Evolutionary conservation across 2,329 filamentous ascomycete species (phyloP).

Genomic region (Epicoccum nigrum): DNA sequence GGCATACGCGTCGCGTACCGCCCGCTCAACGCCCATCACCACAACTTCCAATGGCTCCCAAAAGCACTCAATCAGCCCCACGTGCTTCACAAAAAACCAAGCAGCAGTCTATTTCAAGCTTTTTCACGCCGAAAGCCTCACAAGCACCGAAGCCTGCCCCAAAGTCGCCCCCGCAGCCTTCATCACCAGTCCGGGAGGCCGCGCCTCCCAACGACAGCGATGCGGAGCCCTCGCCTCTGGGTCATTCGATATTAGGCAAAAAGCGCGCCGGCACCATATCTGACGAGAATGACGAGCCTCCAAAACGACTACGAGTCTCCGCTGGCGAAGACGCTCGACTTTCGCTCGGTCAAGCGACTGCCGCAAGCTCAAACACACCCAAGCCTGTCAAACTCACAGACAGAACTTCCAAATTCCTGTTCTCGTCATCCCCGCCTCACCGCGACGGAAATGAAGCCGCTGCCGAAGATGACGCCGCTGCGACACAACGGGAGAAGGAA

Average conservation of each 20-base stretch:
- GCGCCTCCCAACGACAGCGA: constrained; percentile 20
- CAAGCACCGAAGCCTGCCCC: constrained; percentile 27
- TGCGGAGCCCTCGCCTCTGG: constrained; percentile 3
- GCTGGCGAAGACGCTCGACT: constrained; percentile 27
- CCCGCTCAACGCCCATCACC: neutral
- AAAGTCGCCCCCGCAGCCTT: constrained; percentile 23
- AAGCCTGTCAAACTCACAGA: constrained; percentile 50
- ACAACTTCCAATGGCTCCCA: constrained; percentile 45
- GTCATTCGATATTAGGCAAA: constrained; percentile 7
- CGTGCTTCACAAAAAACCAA: constrained; percentile 61
- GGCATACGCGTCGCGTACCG: constrained; percentile 7
- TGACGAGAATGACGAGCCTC: constrained; percentile 46
- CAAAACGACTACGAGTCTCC: constrained; percentile 46
- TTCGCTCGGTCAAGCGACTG: constrained; percentile 32
- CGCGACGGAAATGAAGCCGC: constrained; percentile 46
- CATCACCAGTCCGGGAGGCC: constrained; percentile 28
- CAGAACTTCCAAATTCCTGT: constrained; percentile 65
- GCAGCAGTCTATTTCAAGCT: constrained; percentile 84
- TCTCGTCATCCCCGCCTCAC: constrained; percentile 57
- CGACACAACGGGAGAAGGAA: constrained; percentile 65
- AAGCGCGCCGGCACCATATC: constrained; percentile 48
- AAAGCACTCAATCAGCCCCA: constrained; percentile 39
- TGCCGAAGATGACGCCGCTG: constrained; percentile 57
- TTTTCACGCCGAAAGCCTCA: constrained; percentile 66
- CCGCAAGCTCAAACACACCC: constrained; percentile 30